These are phyloP conservation scores for Hapsidospora chrysogenum DNA, from an alignment of 495 filamentous ascomycete species.

Conservation along the genomic window DNA sequence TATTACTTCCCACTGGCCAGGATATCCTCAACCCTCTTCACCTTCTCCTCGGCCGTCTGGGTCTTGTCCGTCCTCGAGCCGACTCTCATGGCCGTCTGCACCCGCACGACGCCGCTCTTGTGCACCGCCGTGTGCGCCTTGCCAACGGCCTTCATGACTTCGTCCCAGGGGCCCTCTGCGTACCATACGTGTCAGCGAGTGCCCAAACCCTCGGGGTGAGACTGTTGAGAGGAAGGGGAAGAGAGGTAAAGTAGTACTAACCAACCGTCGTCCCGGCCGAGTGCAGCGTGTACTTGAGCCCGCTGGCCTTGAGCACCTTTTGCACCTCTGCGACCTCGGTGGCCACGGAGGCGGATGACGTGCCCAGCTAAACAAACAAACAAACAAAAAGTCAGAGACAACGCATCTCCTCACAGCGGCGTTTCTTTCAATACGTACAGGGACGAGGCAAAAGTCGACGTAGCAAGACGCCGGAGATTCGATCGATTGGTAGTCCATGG, in stretches of 20 bases:
- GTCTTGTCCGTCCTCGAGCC: constrained; percentile 47
- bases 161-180: constrained; percentile 79
- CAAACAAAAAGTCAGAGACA: not conserved
- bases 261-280: constrained; percentile 84
- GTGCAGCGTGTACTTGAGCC: constrained; percentile 75
- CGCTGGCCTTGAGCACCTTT: constrained; percentile 61
- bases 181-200: too few relatives aligned
- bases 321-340: constrained; percentile 81
- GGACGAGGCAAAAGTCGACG: constrained; percentile 73
- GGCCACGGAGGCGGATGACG: constrained; percentile 64
- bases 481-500: constrained; percentile 24
- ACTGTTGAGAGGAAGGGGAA: not conserved
- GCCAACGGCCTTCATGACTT: constrained; percentile 75
- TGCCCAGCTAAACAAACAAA: constrained; percentile 46
- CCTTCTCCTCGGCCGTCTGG: constrained; percentile 28
- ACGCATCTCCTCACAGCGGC: too few relatives aligned
- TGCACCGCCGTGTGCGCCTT: constrained; percentile 80
- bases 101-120: constrained; percentile 57
- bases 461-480: constrained; percentile 50
- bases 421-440: constrained; percentile 45
- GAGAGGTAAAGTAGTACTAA: constrained; percentile 23
- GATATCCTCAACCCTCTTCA: constrained; percentile 27
- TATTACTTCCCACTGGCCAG: constrained; percentile 10
- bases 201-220: too few relatives aligned
- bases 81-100: constrained; percentile 79